Base-by-base conservation (phyloP, 1,284 basidiomycete genomes). In the Pterulicium gracile region DNA sequence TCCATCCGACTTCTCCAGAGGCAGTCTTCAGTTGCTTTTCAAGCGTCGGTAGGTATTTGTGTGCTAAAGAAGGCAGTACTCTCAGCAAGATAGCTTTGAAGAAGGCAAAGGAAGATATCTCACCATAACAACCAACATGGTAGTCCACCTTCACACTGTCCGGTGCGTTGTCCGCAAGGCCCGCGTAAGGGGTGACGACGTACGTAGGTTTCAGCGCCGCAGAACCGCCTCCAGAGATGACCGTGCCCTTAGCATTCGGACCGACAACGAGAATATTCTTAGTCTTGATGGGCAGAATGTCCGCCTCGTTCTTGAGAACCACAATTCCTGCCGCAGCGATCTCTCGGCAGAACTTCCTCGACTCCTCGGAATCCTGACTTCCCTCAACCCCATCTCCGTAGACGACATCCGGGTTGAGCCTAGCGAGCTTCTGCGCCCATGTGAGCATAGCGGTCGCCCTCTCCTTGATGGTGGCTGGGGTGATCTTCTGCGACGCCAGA, bases 151-250 rank as follows among this genome's bases (percentile, higher is more conserved):
- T 61, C 5, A 74, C 54, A 3, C 63, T 71, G 4, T 66, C 57
- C 1, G 72, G 70, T 2, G 70, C 71, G 46, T 69, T 71, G 23
- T 59, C 56, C 17, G 60, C 54, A n/a, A 84, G 61, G 1, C 79
- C 81, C 5, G 77, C 73, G 55, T 70, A 78, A 0, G 82, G 81
- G 2, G 75, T 74, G 24, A 84, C 63, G 43, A 79, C 73, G 64
- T 81, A 88, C 19, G 76, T 80, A 0, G 87, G 68, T 51, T 79
- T 79, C 27, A 90, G 66, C 13, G 76, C 69, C 1, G 86, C 86
- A 35, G 78, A 81, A 4, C 87, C 86, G 17, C 86, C 87, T 17
- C 87, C 87, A 21, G 81, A 81, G 24, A 81, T 72, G 12, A 81
- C 68, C 24, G 72, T 61, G 36, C 72, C 73, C 53, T 77, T 75